Evolutionary conservation across 352 stramenopile genomes (phyloP).

Genomic region (Phytophthora pisi): DNA sequence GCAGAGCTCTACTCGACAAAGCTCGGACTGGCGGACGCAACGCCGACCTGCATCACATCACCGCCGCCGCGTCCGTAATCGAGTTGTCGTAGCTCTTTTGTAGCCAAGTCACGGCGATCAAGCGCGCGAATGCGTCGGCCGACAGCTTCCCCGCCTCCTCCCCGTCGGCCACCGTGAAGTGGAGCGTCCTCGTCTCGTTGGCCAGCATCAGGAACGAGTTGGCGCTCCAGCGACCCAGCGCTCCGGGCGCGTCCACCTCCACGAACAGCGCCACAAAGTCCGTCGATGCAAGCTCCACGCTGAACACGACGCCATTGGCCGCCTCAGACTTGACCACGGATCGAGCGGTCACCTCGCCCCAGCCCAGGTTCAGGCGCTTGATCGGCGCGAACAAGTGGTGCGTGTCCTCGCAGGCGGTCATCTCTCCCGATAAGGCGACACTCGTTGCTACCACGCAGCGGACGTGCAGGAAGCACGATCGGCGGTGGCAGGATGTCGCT

Average conservation of each 20-base stretch:
- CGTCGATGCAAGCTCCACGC: constrained; percentile 55
- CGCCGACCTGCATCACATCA: constrained; percentile 1
- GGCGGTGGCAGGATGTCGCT: constrained; percentile 44
- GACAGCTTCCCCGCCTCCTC: constrained; percentile 19
- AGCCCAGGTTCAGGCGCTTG: constrained; percentile 61
- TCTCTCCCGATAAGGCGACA: constrained; percentile 2
- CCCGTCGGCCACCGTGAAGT: constrained; percentile 43
- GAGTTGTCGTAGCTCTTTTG: constrained; percentile 68
- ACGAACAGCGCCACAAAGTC: constrained; percentile 80
- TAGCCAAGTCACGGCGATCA: constrained; percentile 66
- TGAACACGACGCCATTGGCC: constrained; percentile 28
- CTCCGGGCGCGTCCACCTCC: constrained; percentile 53
- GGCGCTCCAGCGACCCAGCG: constrained; percentile 66
- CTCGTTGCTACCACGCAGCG: constrained; percentile 30
- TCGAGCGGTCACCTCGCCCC: constrained; percentile 34
- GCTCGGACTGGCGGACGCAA: too few species aligned
- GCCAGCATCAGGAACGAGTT: constrained; percentile 82
- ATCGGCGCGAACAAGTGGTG: constrained; percentile 74
- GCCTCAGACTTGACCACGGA: constrained; percentile 21
- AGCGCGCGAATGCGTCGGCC: constrained; percentile 40
- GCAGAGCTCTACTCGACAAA: too few species aligned
- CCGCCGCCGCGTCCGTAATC: constrained; percentile 17
- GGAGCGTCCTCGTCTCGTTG: constrained; percentile 55
- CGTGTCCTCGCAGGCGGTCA: constrained; percentile 46
- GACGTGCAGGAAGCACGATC: constrained; percentile 65